Percentiles rank a stretch among this genome's conserved stretches.
Conservation (phyloP, 1,284 basidiomycete species). For the Cerrena zonata region DNA sequence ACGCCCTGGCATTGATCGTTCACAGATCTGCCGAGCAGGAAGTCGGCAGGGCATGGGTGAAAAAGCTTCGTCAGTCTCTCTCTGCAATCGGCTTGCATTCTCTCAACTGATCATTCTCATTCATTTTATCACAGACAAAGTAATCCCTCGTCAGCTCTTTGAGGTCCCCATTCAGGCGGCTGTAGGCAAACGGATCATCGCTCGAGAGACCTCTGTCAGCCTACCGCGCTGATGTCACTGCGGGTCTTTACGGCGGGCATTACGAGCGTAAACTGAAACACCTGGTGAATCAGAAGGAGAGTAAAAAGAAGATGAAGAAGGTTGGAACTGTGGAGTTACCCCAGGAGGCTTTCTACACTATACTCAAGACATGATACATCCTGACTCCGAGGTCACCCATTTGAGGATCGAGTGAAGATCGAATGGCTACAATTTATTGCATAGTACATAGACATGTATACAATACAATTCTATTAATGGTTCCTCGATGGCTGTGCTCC, state of each 20-base stretch:
- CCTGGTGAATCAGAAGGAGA: conserved; percentile 87
- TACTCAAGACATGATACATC: conserved; percentile 59
- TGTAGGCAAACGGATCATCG: conserved; percentile 82
- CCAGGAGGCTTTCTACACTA: conserved; percentile 86
- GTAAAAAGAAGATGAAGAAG: conserved; percentile 80
- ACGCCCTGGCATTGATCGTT: conserved; percentile 87
- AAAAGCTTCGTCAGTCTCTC: conserved; percentile 70
- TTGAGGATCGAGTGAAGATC: not conserved
- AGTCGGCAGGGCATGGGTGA: conserved; percentile 78
- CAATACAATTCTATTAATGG: not conserved
- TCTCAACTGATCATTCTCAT: not conserved
- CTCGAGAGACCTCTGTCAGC: conserved; percentile 86
- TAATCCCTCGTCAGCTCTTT: conserved; percentile 88
- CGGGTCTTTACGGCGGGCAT: conserved; percentile 88
- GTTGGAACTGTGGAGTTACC: conserved; percentile 84
- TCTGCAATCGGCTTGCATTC: not conserved
- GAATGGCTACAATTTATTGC: not conserved
- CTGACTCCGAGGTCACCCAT: too few relatives aligned
- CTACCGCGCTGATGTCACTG: conserved; percentile 89
- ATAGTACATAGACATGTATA: not conserved
- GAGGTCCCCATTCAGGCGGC: conserved; percentile 89
- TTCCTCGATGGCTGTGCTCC: too few relatives aligned
- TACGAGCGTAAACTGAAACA: conserved; percentile 91
- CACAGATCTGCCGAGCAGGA: conserved; percentile 69
- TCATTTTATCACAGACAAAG: conserved; percentile 62